Base-by-base conservation (phyloP, 768 basidiomycete genomes). In the Trametes cubensis region DNA sequence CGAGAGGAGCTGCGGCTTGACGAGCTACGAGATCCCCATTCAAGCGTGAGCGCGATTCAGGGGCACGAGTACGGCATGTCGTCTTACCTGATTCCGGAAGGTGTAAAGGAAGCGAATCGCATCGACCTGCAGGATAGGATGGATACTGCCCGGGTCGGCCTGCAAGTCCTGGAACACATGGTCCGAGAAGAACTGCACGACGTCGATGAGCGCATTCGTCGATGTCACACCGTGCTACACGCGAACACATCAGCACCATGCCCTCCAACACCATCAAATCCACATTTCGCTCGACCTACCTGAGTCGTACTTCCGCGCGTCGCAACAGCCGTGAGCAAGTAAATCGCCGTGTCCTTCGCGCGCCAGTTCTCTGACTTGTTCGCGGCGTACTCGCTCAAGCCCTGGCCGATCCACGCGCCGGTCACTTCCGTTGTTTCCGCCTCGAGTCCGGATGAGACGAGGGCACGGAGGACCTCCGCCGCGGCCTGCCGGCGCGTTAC, bases 71-170 rank as follows among this genome's bases (percentile, higher is more conserved):
- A 15, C 54, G 45, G 17, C 47, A 20, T 26, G 34, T 17, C 30
- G 1, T 26, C 79, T 51, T 50, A 92, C 95, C 79, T 97, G 95
- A 70, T 94, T 94, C n/a, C 96, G 81, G 84, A 99, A 98, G 0
- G 94, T 96, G 70, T 93, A 81, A 53, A 98, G 75, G 79, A 94
- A 98, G 50, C 94, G 89, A 73, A 98, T 98, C 10, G 95, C 95
- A 73, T 98, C 95, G 26, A 96, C 95, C 70, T 95, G 93, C 45
- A 99, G 79, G 67, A 98, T 93, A 2, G 95, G 91, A 70, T 97
- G 90, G 0, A 91, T 89, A 15, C 79, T 76, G 4, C 86, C 85
- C 6, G 82, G 77, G 2, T 77, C 77, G 2, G 92, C 89, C 63
- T 86, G 89, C 42, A 98, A 77, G 74, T 99, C 97, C 64, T 87